Evolutionary conservation across 768 basidiomycete genomes (phyloP), one percentile per base, ranked within the genome.

Genomic region (Pleurotus cornucopiae): DNA sequence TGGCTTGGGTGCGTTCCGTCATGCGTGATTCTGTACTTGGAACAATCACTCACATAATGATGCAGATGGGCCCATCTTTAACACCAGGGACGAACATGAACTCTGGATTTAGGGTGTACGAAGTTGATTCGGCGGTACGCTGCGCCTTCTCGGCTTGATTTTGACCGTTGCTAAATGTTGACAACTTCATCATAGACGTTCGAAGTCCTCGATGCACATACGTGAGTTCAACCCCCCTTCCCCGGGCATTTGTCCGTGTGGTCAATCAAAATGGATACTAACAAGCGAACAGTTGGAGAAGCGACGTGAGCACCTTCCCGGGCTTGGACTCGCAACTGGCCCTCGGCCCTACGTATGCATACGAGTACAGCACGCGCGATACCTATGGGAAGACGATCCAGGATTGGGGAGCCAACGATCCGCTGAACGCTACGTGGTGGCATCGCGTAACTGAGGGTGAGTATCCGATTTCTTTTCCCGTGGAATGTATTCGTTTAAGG

Each of bases 401-500:
- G 1, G 73, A 78, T 34, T 91, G 89, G 89, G 72, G 75, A 23
- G 65, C 71, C 2, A 73, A 76, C 54, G 88, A 88, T 64, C 89
- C 89, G 0, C 68, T 91, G 59, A 91, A 91, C 58, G 86, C 86
- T 5, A 90, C 89, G 7, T 91, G 86, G 84, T 91, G 89, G 89
- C 89, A 90, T 62, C 79, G 68, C 46, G 86, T 91, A 41, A 90
- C 89, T 7, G 87, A 89, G 70, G 78, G 86, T 34, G 30, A 34
- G 30, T 34, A 76, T 47, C 6, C 38, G 44, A 16, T 21, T 7
- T 41, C 30, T 23, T 5, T 25, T 20, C 49, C 30, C 30, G 30
- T 34, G 30, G 30, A 34, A 34, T 34, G 11, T 2, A 11, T 11
- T 34, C 30, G 11, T 34, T 34, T 34, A 34, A 34, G 1, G 3